A percentile compares a stretch with the other conserved stretches of the same genome.
phyloP scores from a whole-genome alignment of 1,139 yeast genomes.

The Lodderomyces jiufengensis region DNA sequence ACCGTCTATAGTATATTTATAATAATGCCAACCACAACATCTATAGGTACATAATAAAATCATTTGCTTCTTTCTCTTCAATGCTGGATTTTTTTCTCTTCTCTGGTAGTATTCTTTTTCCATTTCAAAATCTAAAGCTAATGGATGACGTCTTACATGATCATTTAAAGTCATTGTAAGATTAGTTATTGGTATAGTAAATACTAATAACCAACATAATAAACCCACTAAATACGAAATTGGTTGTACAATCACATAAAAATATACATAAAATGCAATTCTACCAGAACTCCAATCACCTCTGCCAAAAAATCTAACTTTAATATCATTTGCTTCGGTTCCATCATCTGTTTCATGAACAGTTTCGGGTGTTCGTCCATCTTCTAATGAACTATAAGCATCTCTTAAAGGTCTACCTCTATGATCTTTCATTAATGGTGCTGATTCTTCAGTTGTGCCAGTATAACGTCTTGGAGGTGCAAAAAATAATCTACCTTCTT shows the following conservation, averaged over 20 bases:
- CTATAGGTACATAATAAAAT: conserved; percentile 80
- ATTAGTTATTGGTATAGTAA: conserved; percentile 92
- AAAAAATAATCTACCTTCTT: conserved; percentile 66
- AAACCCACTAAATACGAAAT: conserved; percentile 52
- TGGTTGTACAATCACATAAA: conserved; percentile 71
- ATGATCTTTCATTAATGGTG: conserved; percentile 44
- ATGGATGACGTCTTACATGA: conserved; percentile 86
- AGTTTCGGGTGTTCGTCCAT: conserved; percentile 9
- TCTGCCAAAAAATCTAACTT: conserved; percentile 78
- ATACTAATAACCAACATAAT: conserved; percentile 77
- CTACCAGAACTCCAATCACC: conserved; percentile 92
- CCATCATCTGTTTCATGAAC: conserved; percentile 22
- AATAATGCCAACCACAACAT: conserved; percentile 87
- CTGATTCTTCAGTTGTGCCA: conserved; percentile 22
- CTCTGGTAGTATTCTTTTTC: conserved; percentile 50
- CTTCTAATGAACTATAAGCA: conserved; percentile 33
- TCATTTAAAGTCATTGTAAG: conserved; percentile 55
- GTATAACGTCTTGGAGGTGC: conserved; percentile 58
- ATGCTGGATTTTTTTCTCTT: conserved; percentile 15
- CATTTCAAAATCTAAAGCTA: conserved; percentile 69
- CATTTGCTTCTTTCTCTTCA: conserved; percentile 34
- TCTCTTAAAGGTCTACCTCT: conserved; percentile 42
- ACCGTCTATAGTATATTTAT: conserved; percentile 94
- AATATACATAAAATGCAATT: conserved; percentile 69
- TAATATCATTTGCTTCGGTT: conserved; percentile 35